Percentiles rank a stretch among this genome's conserved stretches.
Conservation (phyloP, 1,284 basidiomycete genomes). For the Ustilago xerochloae region DNA sequence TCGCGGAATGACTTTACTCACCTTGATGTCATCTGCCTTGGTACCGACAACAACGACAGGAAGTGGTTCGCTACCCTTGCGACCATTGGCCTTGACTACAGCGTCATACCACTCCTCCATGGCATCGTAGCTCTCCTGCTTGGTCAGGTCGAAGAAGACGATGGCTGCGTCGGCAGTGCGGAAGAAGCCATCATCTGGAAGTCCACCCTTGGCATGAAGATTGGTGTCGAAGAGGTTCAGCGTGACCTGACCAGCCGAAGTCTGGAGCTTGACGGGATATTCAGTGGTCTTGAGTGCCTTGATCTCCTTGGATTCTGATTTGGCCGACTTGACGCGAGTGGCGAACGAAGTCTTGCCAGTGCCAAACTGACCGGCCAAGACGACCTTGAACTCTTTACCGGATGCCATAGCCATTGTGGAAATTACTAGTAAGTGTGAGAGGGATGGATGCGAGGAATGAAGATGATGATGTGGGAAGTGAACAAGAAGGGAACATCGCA, state of each 20-base stretch:
- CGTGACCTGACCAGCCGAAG: slow-evolving; percentile 39
- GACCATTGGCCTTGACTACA: slow-evolving; percentile 42
- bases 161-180: slow-evolving; percentile 42
- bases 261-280: slow-evolving; percentile 42
- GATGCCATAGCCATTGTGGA: slow-evolving; percentile 23
- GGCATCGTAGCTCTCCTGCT: slow-evolving; percentile 36
- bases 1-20: background rate
- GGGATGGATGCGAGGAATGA: background rate
- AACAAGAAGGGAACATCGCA: background rate
- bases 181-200: slow-evolving; percentile 52
- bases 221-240: slow-evolving; percentile 50
- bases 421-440: background rate
- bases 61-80: slow-evolving; percentile 46
- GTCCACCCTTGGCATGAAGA: slow-evolving; percentile 48
- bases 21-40: slow-evolving; percentile 51
- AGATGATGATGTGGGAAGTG: background rate
- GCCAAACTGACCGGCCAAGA: slow-evolving; percentile 47
- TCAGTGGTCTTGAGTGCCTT: slow-evolving; percentile 50
- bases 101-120: slow-evolving; percentile 54
- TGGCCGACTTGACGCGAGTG: slow-evolving; percentile 47
- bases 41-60: slow-evolving; percentile 46
- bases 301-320: slow-evolving; percentile 40
- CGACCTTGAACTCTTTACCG: slow-evolving; percentile 48
- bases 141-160: slow-evolving; percentile 48
- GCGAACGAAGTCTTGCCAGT: slow-evolving; percentile 48